Evolutionary conservation across 2,329 filamentous ascomycete species (phyloP), one percentile per base, ranked within the genome.

Genomic region (Colletotrichum theobromicola): DNA sequence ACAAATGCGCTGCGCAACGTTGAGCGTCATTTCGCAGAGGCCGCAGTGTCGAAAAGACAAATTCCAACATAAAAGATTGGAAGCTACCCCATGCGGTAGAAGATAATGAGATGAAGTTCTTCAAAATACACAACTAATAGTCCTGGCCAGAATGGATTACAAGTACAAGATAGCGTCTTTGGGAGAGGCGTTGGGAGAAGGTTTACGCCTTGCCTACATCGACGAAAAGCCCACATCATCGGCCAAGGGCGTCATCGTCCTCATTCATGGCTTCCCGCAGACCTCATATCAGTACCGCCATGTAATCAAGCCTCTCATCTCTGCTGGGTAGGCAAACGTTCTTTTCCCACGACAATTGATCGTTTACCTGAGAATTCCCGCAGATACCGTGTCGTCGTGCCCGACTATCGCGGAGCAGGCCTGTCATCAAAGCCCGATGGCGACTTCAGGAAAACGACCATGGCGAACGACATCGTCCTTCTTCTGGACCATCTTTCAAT

Each of bases 201-300:
- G 16, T 4, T 24, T 58, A n/a, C 32, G 64, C 50, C 35, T 67
- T 16, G 46, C 64, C 6, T 67, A 58, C 32, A 26, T 67, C 21
- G 64, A 58, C n/a, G n/a, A 30, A 15, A 21, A 28, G 12, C 46
- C 50, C 18, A 12, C 15, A 8, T 57, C 21, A 8, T 13, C 28
- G 13, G 15, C 46, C 5, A 67, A n/a, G 28, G 84, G 84, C 28
- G 79, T 80, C 16, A 83, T 87, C n/a, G 77, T 87, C 18, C 82
- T 88, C 24, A 85, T 88, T 46, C 86, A 88, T 71, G 86, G 86
- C 74, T 88, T 86, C 72, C 86, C 87, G 2, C 82, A 88, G 76
- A 87, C 86, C 8, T 85, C 83, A 4, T 86, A 87, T 74, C 86
- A 86, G 76, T 86, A 84, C 74, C 83, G 84, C 7, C 81, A 83